Base-by-base conservation (phyloP, 2,329 filamentous ascomycete genomes). In the Trichophaea hybrida region DNA sequence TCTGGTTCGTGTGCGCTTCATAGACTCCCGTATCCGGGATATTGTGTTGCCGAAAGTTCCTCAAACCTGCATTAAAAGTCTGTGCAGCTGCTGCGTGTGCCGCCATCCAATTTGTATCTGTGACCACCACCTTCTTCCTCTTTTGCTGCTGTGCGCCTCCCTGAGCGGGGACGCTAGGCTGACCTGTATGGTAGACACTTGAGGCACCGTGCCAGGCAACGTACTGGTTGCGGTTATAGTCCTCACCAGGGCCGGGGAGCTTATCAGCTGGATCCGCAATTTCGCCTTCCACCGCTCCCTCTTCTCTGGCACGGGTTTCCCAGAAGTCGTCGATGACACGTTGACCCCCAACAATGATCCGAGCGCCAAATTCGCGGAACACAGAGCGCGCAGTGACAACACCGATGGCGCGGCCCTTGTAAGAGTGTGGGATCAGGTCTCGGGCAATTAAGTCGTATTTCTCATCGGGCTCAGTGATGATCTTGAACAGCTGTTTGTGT, bases 141-240 rank as follows among this genome's bases (percentile, higher is more conserved):
- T 61, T 60, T 33, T n/a, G 50, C 17, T 61, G 61, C 38, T 54
- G 51, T 6, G 57, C 59, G 2, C 58, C 59, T 34, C 59, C 61
- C 35, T 82, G 82, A 60, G 84, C 76, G 1, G 88, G 88, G n/a
- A 87, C 82, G 24, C 84, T 83, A 1, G 88, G 87, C 1, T 79
- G 80, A 59, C 83, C 84, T 10, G 86, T 88, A 71, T 97, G 89
- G 71, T 98, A 98, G 31, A 98, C 93, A 43, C 87, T 84, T 71
- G 91, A 97, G 52, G 93, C 93, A 54, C 93, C 93, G 71, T 95
- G 90, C 93, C 93, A 98, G 33, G 93, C 93, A 33, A 98, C 93
- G 70, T 96, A 98, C 72, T 96, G 90, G 70, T 98, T 98, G 74
- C 91, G 89, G 77, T 98, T 96, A 77, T 98, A 98, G n/a, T 83